A percentile compares a stretch with the other conserved stretches of the same genome.
These are phyloP conservation scores for Phialocephala subalpina DNA, from an alignment of 2,329 filamentous ascomycete genomes.

Conservation along the genomic window DNA sequence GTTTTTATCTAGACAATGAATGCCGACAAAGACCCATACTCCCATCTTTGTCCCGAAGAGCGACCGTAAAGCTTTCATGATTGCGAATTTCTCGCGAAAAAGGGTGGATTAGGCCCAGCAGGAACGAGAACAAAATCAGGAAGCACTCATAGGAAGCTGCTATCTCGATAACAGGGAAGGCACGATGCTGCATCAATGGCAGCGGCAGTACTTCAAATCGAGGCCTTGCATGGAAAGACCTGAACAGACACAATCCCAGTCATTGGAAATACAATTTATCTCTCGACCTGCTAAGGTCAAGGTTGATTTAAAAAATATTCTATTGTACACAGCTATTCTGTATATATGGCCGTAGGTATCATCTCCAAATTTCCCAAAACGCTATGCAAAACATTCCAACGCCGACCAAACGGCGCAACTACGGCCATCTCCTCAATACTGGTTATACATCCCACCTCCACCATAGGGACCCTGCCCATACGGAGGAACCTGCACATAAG, in stretches of 20 bases:
- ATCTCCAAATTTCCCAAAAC: not conserved
- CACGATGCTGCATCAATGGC: no score
- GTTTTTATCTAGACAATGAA: no score
- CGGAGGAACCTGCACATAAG: not conserved
- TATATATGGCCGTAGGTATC: not conserved
- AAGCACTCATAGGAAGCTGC: no score
- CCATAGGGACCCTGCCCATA: not conserved
- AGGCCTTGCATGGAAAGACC: no score
- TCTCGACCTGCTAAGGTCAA: not conserved
- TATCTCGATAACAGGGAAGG: no score
- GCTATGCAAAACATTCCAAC: slow-evolving; percentile 3
- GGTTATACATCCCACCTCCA: slow-evolving; percentile 4
- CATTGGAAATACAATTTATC: not conserved
- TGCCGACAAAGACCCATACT: no score
- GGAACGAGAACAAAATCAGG: no score
- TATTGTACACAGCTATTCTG: not conserved
- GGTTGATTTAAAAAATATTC: not conserved
- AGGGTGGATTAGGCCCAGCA: no score
- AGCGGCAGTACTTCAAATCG: no score
- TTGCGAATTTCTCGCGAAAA: no score
- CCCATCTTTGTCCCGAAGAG: no score
- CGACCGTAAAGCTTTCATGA: no score
- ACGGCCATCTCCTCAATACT: not conserved
- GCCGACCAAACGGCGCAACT: not conserved
- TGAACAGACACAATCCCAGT: not conserved